Evolutionary conservation across 148 eudicot genomes (phyloP), one percentile per base, ranked within the genome.

Genomic region (Chenopodium berlandieri): DNA sequence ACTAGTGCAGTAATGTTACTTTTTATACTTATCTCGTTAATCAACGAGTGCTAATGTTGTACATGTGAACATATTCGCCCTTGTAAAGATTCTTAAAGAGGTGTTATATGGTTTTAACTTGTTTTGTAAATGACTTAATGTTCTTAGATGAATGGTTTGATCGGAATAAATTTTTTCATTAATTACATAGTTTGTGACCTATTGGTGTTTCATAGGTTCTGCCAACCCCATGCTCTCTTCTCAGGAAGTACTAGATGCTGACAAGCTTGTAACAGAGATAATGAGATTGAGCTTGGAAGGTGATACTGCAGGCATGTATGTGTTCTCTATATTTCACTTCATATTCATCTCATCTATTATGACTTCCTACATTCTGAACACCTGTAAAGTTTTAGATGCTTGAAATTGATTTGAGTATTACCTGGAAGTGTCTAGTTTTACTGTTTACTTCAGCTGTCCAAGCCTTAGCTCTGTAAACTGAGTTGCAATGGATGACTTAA

Each of bases 221-320:
- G 97, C 97, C 9, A 92, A 84, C 47, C 86, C 97, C 68, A 94
- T 94, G 99, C 95, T 96, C 62, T 90, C 99, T 37, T 80, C 78
- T 47, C 85, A 87, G 73, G 94, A 94, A 81, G 97, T 87, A 76
- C 82, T 84, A 12, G 94, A 88, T 60, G 98, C 97, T 78, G 85
- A 81, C 75, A 86, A 83, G 23, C 87, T 96, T 82, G 88, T 91
- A 69, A 85, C 90, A 60, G 91, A 89, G 81, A 82, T 96, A 78
- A 78, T 82, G 75, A 86, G 86, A 81, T 81, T 85, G 82, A 70
- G 82, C 76, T 69, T 80, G 71, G 76, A 84, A 74, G 50, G 88
- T 85, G 71, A 82, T 52, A 84, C 81, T 48, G 66, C 87, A 81
- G 91, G 90, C 92, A 87, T 91, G 99, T 96, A 89, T 82, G 95